These are phyloP conservation scores for Penicillium sp. DNA, from an alignment of 2,329 filamentous ascomycete genomes.

Conservation along the genomic window DNA sequence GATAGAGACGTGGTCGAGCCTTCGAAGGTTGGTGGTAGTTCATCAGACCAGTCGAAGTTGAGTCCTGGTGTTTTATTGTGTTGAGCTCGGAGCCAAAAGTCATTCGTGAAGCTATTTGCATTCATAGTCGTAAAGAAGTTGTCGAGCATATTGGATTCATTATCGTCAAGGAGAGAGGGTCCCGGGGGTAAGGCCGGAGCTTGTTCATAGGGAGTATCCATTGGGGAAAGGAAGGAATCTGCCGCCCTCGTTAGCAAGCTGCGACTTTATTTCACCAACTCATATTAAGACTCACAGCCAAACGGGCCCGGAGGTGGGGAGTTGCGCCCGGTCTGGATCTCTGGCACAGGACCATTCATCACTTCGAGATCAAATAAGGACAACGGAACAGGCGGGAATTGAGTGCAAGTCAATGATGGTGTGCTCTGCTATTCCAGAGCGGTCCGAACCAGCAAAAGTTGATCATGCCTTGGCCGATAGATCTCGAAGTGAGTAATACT, in stretches of 20 bases:
- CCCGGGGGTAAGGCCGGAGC: slow-evolving; percentile 65
- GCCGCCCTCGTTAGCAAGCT: not conserved
- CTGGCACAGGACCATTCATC: slow-evolving; percentile 36
- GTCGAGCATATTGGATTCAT: slow-evolving; percentile 56
- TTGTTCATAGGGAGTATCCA: slow-evolving; percentile 43
- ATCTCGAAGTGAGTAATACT: not conserved
- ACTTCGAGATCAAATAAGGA: not conserved
- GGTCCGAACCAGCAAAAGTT: slow-evolving; percentile 19
- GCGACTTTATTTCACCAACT: not conserved
- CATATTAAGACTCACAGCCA: slow-evolving; percentile 59
- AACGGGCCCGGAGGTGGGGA: slow-evolving; percentile 60
- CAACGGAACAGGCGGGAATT: not conserved
- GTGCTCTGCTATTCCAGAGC: slow-evolving; percentile 25
- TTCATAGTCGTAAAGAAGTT: slow-evolving; percentile 47
- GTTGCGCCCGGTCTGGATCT: slow-evolving; percentile 43
- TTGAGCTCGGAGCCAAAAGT: slow-evolving; percentile 37
- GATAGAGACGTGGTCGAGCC: slow-evolving; percentile 65
- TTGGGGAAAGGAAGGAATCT: slow-evolving; percentile 37
- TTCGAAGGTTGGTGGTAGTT: slow-evolving; percentile 65
- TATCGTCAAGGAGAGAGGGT: slow-evolving; percentile 64
- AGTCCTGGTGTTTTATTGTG: slow-evolving; percentile 30
- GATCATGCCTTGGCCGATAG: slow-evolving; percentile 29
- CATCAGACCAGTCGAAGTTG: slow-evolving; percentile 43
- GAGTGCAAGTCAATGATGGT: slow-evolving; percentile 13
- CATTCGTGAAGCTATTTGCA: slow-evolving; percentile 37